These are phyloP conservation scores for Fagopyrum tataricum DNA, from an alignment of 148 eudicot genomes.

Conservation along the genomic window DNA sequence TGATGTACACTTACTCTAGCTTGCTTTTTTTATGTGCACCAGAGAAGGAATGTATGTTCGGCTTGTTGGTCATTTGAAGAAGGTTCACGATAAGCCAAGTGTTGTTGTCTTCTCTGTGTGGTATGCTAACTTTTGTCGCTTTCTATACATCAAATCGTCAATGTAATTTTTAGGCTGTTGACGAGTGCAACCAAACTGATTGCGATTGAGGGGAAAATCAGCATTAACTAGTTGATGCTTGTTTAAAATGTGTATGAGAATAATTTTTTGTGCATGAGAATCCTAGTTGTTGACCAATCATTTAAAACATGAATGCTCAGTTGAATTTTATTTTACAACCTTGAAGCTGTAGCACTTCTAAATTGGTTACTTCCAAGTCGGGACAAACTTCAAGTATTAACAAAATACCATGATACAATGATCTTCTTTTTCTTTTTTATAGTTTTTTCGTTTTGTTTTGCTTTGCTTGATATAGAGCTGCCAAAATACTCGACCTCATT, in stretches of 20 bases:
- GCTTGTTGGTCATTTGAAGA: slow-evolving; percentile 71
- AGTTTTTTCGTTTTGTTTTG: not conserved
- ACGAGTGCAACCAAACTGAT: not conserved
- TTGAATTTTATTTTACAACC: not conserved
- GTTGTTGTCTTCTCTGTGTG: slow-evolving; percentile 66
- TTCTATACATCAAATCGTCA: not conserved
- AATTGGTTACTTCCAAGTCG: not conserved
- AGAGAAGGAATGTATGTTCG: slow-evolving; percentile 72
- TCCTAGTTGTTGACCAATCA: not conserved
- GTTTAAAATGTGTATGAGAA: not conserved
- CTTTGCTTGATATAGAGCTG: not conserved
- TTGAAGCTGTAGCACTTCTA: not conserved
- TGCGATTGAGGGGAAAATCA: not conserved
- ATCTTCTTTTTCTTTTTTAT: too few species aligned
- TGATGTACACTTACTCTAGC: not conserved
- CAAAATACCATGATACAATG: not conserved
- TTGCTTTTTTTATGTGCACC: slow-evolving; percentile 15
- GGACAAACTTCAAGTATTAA: not conserved
- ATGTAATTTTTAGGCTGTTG: not conserved
- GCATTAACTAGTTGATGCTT: not conserved
- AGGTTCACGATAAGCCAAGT: slow-evolving; percentile 53
- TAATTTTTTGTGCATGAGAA: not conserved
- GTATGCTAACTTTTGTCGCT: slow-evolving; percentile 23
- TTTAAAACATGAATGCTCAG: not conserved
- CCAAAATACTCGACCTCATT: not conserved